Conservation (phyloP, 106 monocot species). For the Triglochin maritima region DNA sequence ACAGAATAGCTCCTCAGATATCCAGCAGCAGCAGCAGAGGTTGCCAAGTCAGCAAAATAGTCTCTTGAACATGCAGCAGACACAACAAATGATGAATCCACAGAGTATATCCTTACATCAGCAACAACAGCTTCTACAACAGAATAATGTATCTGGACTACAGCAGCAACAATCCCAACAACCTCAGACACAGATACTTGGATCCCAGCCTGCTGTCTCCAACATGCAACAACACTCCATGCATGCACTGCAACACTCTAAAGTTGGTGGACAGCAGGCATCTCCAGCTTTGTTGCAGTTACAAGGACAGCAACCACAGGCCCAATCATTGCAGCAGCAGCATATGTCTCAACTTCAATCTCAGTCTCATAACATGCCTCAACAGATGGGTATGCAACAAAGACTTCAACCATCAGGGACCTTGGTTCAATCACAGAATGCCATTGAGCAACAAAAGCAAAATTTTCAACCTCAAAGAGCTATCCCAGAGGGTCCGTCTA, state of each 20-base stretch:
- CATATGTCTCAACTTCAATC: constrained; percentile 47
- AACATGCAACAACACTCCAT: constrained; percentile 34
- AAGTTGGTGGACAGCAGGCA: constrained; percentile 29
- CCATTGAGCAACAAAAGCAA: constrained; percentile 57
- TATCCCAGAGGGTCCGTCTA: constrained; percentile 46
- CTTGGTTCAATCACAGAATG: constrained; percentile 50
- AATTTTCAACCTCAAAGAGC: constrained; percentile 45
- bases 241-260: constrained; percentile 43
- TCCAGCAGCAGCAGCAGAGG: constrained; percentile 35
- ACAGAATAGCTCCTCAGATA: constrained; percentile 43
- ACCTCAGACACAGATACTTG: constrained; percentile 11
- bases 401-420: constrained; percentile 39
- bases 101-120: constrained; percentile 44
- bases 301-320: constrained; percentile 44
- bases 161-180: constrained; percentile 23
- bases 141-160: constrained; percentile 31
- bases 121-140: constrained; percentile 31
- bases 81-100: constrained; percentile 51
- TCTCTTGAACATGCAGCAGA: constrained; percentile 55
- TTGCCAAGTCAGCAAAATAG: constrained; percentile 47
- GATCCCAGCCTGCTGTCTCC: constrained; percentile 12
- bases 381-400: constrained; percentile 49
- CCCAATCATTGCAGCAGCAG: constrained; percentile 48
- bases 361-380: constrained; percentile 49
- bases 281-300: constrained; percentile 35